These are phyloP conservation scores for Chernovozyma sophiae-reginae DNA, from an alignment of 1,139 yeast species.

Conservation along the genomic window DNA sequence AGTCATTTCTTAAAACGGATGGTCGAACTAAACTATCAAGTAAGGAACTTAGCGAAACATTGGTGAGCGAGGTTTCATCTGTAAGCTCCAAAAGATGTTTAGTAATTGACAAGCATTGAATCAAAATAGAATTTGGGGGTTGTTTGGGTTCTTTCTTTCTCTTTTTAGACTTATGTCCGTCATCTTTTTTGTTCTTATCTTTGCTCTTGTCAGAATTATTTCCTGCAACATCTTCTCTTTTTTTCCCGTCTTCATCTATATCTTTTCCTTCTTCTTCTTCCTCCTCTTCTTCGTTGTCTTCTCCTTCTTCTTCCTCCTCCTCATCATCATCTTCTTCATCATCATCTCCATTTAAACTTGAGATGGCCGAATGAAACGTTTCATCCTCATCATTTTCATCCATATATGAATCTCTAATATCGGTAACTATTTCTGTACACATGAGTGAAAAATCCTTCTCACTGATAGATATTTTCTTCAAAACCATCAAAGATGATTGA, in stretches of 20 bases:
- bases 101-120: slow-evolving; percentile 67
- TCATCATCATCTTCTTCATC: slow-evolving; percentile 17
- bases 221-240: slow-evolving; percentile 11
- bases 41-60: slow-evolving; percentile 67
- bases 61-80: slow-evolving; percentile 55
- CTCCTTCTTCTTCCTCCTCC: slow-evolving; percentile 13
- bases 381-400: slow-evolving; percentile 35
- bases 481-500: slow-evolving; percentile 57
- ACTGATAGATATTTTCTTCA: slow-evolving; percentile 67
- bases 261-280: slow-evolving; percentile 15
- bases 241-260: slow-evolving; percentile 18
- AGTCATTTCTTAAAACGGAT: slow-evolving; percentile 62
- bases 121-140: slow-evolving; percentile 47
- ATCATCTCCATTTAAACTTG: slow-evolving; percentile 26
- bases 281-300: slow-evolving; percentile 24
- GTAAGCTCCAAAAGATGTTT: slow-evolving; percentile 69
- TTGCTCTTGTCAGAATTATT: slow-evolving; percentile 10
- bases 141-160: slow-evolving; percentile 35
- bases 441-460: slow-evolving; percentile 83
- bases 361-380: slow-evolving; percentile 56
- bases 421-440: slow-evolving; percentile 83
- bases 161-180: slow-evolving; percentile 15
- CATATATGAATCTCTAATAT: slow-evolving; percentile 68
- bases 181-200: neutral
- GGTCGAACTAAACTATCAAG: slow-evolving; percentile 79